Conservation (phyloP, 2,329 filamentous ascomycete species). For the Colletotrichum viniferum region DNA sequence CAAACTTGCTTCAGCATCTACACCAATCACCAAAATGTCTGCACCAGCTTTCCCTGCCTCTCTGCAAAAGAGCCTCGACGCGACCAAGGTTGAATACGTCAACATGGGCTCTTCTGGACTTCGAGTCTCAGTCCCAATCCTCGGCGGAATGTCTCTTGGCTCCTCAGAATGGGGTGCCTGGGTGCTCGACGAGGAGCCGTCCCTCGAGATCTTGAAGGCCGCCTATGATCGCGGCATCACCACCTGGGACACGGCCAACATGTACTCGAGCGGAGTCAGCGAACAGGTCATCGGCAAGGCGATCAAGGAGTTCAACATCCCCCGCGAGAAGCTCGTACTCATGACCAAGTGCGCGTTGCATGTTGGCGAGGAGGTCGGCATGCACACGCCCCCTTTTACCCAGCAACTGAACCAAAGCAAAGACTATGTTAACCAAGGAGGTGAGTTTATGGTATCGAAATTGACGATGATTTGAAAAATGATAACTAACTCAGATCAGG, state of each 20-base stretch:
- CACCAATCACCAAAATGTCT: not conserved
- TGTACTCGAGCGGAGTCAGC: slow-evolving; percentile 65
- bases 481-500: slow-evolving; percentile 40
- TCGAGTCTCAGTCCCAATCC: not conserved
- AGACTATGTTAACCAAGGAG: slow-evolving; percentile 42
- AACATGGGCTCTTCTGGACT: slow-evolving; percentile 30
- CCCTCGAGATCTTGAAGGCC: slow-evolving; percentile 15
- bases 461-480: not conserved
- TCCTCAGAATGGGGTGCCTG: slow-evolving; percentile 15
- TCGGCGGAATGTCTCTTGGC: slow-evolving; percentile 22
- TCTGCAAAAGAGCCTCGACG: slow-evolving; percentile 26
- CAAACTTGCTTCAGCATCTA: not conserved
- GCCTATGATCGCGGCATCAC: slow-evolving; percentile 22
- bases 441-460: not conserved
- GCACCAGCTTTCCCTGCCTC: not conserved
- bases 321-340: slow-evolving; percentile 67
- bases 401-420: slow-evolving; percentile 20
- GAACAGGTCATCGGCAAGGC: slow-evolving; percentile 71
- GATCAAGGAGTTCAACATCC: slow-evolving; percentile 66
- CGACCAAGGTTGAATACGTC: slow-evolving; percentile 47
- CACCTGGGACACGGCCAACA: slow-evolving; percentile 53
- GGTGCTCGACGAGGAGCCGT: slow-evolving; percentile 8
- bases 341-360: slow-evolving; percentile 53
- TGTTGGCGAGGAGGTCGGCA: slow-evolving; percentile 32
- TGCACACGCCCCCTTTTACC: slow-evolving; percentile 18